Conservation (phyloP, 129 eudicot species). For the Deinandra increscens region DNA sequence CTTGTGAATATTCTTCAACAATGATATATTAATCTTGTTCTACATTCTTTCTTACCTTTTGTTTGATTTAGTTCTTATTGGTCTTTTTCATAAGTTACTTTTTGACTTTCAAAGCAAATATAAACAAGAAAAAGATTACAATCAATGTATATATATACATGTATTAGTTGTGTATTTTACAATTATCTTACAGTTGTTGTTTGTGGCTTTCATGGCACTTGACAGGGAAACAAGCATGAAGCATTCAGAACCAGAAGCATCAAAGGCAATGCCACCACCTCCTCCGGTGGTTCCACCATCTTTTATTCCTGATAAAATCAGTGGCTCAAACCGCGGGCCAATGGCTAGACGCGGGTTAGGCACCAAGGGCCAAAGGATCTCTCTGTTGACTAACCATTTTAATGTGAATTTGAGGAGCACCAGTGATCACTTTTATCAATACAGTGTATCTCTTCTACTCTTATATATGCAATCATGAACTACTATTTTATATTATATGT, state of each 20-base stretch:
- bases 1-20: too few relatives aligned
- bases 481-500: neutral
- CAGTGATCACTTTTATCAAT: constrained; percentile 53
- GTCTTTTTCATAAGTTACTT: too few relatives aligned
- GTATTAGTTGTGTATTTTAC: too few relatives aligned
- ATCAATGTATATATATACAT: too few relatives aligned
- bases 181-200: neutral
- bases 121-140: too few relatives aligned
- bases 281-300: constrained; percentile 43
- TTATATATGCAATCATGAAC: neutral
- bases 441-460: constrained; percentile 37
- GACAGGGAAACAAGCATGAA: constrained; percentile 21
- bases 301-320: constrained; percentile 23
- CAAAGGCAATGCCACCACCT: constrained; percentile 34
- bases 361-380: constrained; percentile 41
- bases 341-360: constrained; percentile 47
- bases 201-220: neutral
- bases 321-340: constrained; percentile 26
- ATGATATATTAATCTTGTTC: too few relatives aligned
- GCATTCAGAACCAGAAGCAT: constrained; percentile 9
- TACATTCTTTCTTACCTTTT: too few relatives aligned
- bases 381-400: constrained; percentile 54
- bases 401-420: constrained; percentile 39
- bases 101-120: too few relatives aligned
- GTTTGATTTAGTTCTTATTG: too few relatives aligned